Evolutionary conservation across 352 stramenopile genomes (phyloP).

Genomic region (Pythium periplocum): DNA sequence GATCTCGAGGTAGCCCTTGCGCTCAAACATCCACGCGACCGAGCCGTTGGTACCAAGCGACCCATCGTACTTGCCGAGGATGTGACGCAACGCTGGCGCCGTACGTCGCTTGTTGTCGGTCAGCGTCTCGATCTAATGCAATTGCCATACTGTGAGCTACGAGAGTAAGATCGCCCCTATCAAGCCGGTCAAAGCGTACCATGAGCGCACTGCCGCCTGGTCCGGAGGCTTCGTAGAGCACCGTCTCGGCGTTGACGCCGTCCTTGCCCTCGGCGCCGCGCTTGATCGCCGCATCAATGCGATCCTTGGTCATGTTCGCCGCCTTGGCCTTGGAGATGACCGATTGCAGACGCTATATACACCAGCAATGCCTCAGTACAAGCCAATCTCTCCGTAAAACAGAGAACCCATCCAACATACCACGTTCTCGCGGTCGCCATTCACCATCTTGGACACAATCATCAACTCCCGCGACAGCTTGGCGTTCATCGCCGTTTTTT

Average conservation of each 20-base stretch:
- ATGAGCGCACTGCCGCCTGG: conserved; percentile 68
- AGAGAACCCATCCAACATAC: conserved; percentile 23
- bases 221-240: conserved; percentile 78
- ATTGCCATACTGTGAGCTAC: not conserved
- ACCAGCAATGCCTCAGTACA: conserved; percentile 2
- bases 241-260: conserved; percentile 57
- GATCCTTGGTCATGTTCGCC: conserved; percentile 80
- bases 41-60: conserved; percentile 69
- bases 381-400: too few species aligned
- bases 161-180: not conserved
- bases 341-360: conserved; percentile 33
- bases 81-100: conserved; percentile 71
- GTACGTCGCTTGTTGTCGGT: conserved; percentile 82
- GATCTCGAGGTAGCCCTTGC: conserved; percentile 81
- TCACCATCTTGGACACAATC: conserved; percentile 68
- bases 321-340: conserved; percentile 72
- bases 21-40: conserved; percentile 83
- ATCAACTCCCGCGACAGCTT: conserved; percentile 70
- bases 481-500: conserved; percentile 69
- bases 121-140: conserved; percentile 67
- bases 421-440: conserved; percentile 64
- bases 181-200: conserved; percentile 19
- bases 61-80: conserved; percentile 65
- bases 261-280: conserved; percentile 78
- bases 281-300: conserved; percentile 81